Evolutionary conservation across 495 filamentous ascomycete genomes (phyloP).

Genomic region (Penicillium herquei): DNA sequence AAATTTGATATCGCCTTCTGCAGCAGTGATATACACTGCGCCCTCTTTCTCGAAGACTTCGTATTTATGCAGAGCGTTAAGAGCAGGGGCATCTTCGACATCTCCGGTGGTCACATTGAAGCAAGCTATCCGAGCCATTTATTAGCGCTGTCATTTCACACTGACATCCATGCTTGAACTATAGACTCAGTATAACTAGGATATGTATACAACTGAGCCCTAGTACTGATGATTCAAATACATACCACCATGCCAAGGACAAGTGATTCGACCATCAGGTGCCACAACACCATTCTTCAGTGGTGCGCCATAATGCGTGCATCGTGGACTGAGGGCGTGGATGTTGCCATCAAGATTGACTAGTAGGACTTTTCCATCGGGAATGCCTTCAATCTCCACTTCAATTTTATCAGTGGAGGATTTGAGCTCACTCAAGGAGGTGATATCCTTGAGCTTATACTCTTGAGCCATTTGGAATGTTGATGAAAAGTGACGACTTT

Average conservation of each 20-base stretch:
- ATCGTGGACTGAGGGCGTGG: slow-evolving; percentile 79
- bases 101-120: slow-evolving; percentile 88
- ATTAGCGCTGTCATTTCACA: slow-evolving; percentile 3
- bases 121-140: slow-evolving; percentile 70
- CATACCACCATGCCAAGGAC: slow-evolving; percentile 92
- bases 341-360: slow-evolving; percentile 71
- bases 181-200: too few species aligned
- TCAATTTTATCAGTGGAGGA: slow-evolving; percentile 81
- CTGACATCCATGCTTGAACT: neutral
- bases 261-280: slow-evolving; percentile 79
- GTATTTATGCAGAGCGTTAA: slow-evolving; percentile 79
- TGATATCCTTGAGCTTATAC: slow-evolving; percentile 82
- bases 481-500: neutral
- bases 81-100: slow-evolving; percentile 88
- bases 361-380: slow-evolving; percentile 80
- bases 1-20: slow-evolving; percentile 75
- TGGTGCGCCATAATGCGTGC: slow-evolving; percentile 93
- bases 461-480: slow-evolving; percentile 57
- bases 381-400: slow-evolving; percentile 84
- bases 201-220: too few species aligned
- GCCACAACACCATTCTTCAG: slow-evolving; percentile 80
- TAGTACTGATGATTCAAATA: neutral
- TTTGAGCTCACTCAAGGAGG: slow-evolving; percentile 58
- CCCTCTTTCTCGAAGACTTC: slow-evolving; percentile 75
- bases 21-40: slow-evolving; percentile 78